These are phyloP conservation scores for Oryza coarctata DNA, from an alignment of 176 grass and related monocot genomes.

Conservation along the genomic window DNA sequence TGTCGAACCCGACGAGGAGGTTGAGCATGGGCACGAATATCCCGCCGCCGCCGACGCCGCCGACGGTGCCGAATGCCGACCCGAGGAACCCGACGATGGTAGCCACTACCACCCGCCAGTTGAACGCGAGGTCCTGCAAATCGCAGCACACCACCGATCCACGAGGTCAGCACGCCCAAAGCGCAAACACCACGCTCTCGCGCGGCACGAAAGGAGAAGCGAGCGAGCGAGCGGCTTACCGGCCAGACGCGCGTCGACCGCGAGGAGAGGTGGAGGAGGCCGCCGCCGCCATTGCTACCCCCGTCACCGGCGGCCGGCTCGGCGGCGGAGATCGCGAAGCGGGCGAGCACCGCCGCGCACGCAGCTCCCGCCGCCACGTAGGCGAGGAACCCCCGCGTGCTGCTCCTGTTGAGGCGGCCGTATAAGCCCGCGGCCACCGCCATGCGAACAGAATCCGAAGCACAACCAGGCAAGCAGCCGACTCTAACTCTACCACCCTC, in stretches of 20 bases:
- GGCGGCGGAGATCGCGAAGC: conserved; percentile 53
- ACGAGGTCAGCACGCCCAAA: not conserved
- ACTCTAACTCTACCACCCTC: not conserved
- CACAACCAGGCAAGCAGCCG: not conserved
- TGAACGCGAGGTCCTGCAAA: conserved; percentile 66
- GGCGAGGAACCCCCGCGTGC: conserved; percentile 56
- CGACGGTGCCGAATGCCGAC: conserved; percentile 93
- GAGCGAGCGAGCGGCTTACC: conserved; percentile 46
- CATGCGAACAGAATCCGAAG: not conserved
- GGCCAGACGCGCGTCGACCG: conserved; percentile 64
- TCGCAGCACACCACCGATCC: not conserved
- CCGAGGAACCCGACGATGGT: conserved; percentile 86
- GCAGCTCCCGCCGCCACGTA: conserved; percentile 50
- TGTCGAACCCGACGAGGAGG: conserved; percentile 94
- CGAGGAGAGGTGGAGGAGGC: conserved; percentile 36
- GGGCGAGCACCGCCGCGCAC: conserved; percentile 49
- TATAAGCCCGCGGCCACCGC: conserved; percentile 33
- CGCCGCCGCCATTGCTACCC: not conserved
- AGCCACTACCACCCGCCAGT: conserved; percentile 66
- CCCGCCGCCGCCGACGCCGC: conserved; percentile 92
- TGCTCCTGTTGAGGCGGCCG: conserved; percentile 45
- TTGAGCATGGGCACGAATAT: conserved; percentile 97
- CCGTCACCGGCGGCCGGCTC: not conserved
- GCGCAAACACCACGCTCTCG: not conserved
- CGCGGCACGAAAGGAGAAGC: not conserved